Evolutionary conservation across 495 filamentous ascomycete genomes (phyloP), one percentile per base, ranked within the genome.

Genomic region (Penicillium taxi): DNA sequence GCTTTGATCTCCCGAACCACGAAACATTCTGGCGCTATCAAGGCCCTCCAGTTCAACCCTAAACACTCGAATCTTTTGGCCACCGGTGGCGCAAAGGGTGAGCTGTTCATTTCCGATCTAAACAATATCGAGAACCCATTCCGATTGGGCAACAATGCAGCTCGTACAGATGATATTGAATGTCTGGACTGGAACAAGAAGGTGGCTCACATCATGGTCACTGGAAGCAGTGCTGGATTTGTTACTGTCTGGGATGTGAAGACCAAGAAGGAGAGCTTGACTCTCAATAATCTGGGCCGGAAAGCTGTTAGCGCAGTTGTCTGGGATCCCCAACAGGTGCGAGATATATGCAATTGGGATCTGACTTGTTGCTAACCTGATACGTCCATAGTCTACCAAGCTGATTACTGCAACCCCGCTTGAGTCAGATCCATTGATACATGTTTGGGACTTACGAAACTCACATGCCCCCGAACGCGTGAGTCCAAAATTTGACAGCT

Each of bases 191-290:
- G 91, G 91, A 99, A 99, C 66, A 88, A 88, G 51, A 96, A 94
- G 67, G 89, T 96, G 25, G 72, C 89, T 14, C 89, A 99, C 59
- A 99, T 99, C 52, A 62, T 96, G 42, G 93, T 87, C 18, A 95
- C 91, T 9, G 91, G 91, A 45, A 88, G 90, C 54, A 87, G 78
- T 47, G 91, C 87, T 13, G 91, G 91, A 8, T 94, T 95, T 52
- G 88, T 96, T 18, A 96, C 91, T 8, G 89, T 99, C 2, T 99
- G 91, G 91, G 91, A 99, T 69, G 77, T 96, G 27, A 95, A 94
- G 69, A 83, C 81, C 0, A 96, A 93, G 74, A 94, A 90, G 63
- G 88, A 94, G 48, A 94, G 86, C 35, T 66, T 99, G 58, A 95
- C 89, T 2, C 66, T 99, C 39, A 96, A 94, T 66, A 96, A 95